These are phyloP conservation scores for Erodium trifolium DNA, from an alignment of 441 rosid genomes.

Conservation along the genomic window DNA sequence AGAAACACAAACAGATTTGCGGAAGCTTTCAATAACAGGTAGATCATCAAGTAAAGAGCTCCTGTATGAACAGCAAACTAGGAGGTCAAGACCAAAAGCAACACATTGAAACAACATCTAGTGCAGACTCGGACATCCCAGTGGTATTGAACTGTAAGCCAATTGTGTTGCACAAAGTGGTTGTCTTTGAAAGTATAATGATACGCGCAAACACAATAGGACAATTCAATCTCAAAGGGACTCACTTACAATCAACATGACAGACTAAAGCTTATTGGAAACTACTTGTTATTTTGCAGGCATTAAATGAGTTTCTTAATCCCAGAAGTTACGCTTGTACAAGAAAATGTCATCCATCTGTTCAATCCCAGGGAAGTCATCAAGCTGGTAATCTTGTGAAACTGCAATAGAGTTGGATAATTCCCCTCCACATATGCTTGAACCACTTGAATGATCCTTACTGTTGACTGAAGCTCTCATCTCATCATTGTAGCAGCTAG, in stretches of 20 bases:
- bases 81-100: background rate
- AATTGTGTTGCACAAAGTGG: background rate
- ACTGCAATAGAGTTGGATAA: background rate
- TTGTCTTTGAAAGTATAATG: background rate
- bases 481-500: background rate
- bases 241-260: constrained; percentile 18
- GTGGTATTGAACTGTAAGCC: background rate
- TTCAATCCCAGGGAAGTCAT: constrained; percentile 2
- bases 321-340: constrained; percentile 31
- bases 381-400: constrained; percentile 1
- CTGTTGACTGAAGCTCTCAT: background rate
- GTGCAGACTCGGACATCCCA: background rate
- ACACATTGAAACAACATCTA: background rate
- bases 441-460: background rate
- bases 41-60: constrained; percentile 1
- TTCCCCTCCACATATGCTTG: background rate
- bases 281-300: constrained; percentile 27
- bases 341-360: constrained; percentile 7
- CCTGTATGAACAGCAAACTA: background rate
- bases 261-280: constrained; percentile 23
- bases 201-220: constrained; percentile 6
- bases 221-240: constrained; percentile 30
- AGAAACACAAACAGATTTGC: constrained; percentile 5
- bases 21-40: background rate
- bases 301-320: constrained; percentile 32